These are phyloP conservation scores for Leccinum variicolor DNA, from an alignment of 768 basidiomycete genomes.

Conservation along the genomic window DNA sequence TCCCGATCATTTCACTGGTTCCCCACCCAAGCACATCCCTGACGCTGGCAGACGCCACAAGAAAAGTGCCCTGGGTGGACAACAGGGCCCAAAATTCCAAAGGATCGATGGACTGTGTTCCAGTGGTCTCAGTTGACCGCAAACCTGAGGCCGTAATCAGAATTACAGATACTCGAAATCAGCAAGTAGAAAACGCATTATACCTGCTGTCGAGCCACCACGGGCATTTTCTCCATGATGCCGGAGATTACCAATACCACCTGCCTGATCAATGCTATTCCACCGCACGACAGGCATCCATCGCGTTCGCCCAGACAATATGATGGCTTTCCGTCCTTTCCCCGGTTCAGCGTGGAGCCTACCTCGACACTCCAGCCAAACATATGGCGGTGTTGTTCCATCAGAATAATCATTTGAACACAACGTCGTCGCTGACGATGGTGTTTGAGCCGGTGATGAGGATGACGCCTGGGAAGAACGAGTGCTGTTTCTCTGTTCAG, in stretches of 20 bases:
- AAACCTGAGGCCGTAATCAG: constrained; percentile 6
- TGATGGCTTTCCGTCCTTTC: constrained; percentile 91
- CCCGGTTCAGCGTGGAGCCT: constrained; percentile 88
- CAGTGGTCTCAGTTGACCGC: neutral
- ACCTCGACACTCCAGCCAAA: constrained; percentile 93
- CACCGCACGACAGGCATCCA: constrained; percentile 63
- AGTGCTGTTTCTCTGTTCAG: neutral
- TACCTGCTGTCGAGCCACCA: constrained; percentile 22
- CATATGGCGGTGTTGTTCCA: constrained; percentile 40
- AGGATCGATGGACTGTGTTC: constrained; percentile 3
- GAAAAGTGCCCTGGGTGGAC: constrained; percentile 43
- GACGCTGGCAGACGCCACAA: constrained; percentile 49
- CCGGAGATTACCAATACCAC: constrained; percentile 28
- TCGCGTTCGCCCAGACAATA: constrained; percentile 78
- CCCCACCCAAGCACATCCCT: constrained; percentile 67
- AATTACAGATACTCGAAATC: neutral
- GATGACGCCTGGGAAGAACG: constrained; percentile 2
- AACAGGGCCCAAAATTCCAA: constrained; percentile 54
- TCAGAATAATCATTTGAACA: constrained; percentile 1
- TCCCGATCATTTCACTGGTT: constrained; percentile 50
- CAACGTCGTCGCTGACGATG: neutral
- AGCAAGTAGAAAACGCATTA: neutral
- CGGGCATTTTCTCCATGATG: neutral
- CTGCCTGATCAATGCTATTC: constrained; percentile 50
- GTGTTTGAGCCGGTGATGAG: neutral